Conservation (phyloP, 2,329 filamentous ascomycete genomes). For the Parastagonospora nodorum region DNA sequence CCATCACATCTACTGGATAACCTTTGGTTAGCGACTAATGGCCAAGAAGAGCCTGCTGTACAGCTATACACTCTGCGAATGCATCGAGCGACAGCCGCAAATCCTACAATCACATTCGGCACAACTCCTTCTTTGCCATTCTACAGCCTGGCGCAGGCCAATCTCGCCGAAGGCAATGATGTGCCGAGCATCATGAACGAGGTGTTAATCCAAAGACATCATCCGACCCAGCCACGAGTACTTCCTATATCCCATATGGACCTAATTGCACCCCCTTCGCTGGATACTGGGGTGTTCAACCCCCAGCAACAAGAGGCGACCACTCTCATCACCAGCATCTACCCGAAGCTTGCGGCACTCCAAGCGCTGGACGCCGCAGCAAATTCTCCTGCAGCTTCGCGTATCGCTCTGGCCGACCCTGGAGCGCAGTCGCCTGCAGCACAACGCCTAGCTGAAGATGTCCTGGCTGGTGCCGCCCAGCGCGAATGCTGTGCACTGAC, state of each 20-base stretch:
- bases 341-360: slow-evolving; percentile 54
- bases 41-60: slow-evolving; percentile 58
- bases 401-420: slow-evolving; percentile 71
- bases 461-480: slow-evolving; percentile 66
- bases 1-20: slow-evolving; percentile 66
- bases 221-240: slow-evolving; percentile 46
- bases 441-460: slow-evolving; percentile 63
- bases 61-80: slow-evolving; percentile 47
- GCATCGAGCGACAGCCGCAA: slow-evolving; percentile 52
- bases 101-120: slow-evolving; percentile 63
- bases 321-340: slow-evolving; percentile 49
- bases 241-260: slow-evolving; percentile 48
- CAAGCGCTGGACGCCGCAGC: slow-evolving; percentile 52
- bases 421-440: slow-evolving; percentile 66
- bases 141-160: slow-evolving; percentile 69
- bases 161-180: slow-evolving; percentile 52
- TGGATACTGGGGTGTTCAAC: slow-evolving; percentile 31
- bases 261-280: slow-evolving; percentile 44
- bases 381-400: slow-evolving; percentile 50
- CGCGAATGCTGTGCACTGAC: slow-evolving; percentile 72
- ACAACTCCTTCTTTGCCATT: slow-evolving; percentile 71
- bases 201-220: slow-evolving; percentile 46
- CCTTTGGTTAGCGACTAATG: slow-evolving; percentile 72
- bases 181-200: slow-evolving; percentile 55
- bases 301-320: slow-evolving; percentile 38